Evolutionary conservation across 345 rosid species (phyloP).

Genomic region (Litchi chinensis): DNA sequence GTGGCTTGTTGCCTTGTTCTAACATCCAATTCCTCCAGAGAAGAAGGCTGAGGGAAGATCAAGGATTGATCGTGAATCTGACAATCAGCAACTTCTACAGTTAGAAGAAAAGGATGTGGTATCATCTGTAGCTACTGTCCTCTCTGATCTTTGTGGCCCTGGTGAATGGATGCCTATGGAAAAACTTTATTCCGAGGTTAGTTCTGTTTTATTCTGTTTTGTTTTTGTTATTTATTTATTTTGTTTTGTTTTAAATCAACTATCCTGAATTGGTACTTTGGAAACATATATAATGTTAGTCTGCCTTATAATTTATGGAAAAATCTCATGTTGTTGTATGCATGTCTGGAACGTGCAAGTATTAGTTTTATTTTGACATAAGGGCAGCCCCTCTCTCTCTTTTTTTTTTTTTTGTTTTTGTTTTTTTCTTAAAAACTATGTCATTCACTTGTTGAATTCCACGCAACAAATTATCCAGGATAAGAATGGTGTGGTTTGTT

Average conservation of each 20-base stretch:
- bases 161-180: conserved; percentile 99
- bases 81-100: conserved; percentile 86
- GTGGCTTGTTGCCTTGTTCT: conserved; percentile 33
- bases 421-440: neutral
- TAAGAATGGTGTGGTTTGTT: neutral
- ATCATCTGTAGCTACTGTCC: conserved; percentile 96
- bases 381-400: too few species aligned
- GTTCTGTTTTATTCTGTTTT: conserved; percentile 2
- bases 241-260: neutral
- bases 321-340: neutral
- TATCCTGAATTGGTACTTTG: neutral
- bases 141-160: conserved; percentile 97
- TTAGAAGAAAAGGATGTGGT: conserved; percentile 98
- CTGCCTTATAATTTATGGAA: neutral
- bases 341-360: neutral
- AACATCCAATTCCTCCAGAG: conserved; percentile 48
- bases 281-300: neutral
- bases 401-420: too few species aligned
- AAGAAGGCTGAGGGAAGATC: conserved; percentile 83
- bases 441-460: neutral
- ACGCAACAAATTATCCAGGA: conserved; percentile 5
- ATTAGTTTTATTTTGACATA: neutral
- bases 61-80: conserved; percentile 89
- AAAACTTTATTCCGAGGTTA: conserved; percentile 87
- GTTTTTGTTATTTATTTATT: too few species aligned